phyloP scores from a whole-genome alignment of 139 green algal genomes.

The Coelastrella sp. region DNA sequence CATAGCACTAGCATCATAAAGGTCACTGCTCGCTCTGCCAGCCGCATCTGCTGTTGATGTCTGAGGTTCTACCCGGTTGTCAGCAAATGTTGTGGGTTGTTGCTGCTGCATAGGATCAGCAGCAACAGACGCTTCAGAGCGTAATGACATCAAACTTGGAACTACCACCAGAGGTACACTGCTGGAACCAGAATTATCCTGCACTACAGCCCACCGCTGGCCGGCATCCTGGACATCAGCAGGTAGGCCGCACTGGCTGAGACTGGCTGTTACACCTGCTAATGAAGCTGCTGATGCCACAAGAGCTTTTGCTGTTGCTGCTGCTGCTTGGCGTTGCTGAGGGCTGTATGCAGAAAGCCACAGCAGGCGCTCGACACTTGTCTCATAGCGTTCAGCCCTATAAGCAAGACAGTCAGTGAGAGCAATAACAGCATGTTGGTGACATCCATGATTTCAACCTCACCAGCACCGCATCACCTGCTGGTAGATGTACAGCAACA shows the following conservation, averaged over 20 bases:
- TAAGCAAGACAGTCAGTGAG: background rate
- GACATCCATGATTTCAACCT: too few species aligned
- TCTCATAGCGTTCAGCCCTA: constrained; percentile 63
- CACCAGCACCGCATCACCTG: too few species aligned
- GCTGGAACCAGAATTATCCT: too few species aligned
- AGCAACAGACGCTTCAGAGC: constrained; percentile 13
- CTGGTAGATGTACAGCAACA: too few species aligned
- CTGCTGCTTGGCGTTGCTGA: constrained; percentile 15
- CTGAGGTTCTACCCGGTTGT: too few species aligned
- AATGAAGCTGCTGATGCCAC: constrained; percentile 21
- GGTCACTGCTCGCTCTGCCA: background rate
- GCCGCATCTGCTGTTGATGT: too few species aligned
- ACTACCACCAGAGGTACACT: background rate
- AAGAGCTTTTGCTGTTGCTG: background rate
- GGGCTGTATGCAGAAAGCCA: constrained; percentile 59
- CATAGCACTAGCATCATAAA: background rate
- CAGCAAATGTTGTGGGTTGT: too few species aligned
- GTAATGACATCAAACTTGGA: background rate
- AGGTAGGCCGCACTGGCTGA: too few species aligned
- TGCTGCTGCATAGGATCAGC: background rate
- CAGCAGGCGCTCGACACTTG: constrained; percentile 65
- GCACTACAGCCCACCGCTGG: too few species aligned
- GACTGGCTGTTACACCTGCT: background rate
- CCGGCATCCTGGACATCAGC: too few species aligned
- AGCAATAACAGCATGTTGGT: too few species aligned